A percentile compares a stretch with the other conserved stretches of the same genome.
These are phyloP conservation scores for Kluyveromyces aestuarii DNA, from an alignment of 805 yeast genomes.

Conservation along the genomic window DNA sequence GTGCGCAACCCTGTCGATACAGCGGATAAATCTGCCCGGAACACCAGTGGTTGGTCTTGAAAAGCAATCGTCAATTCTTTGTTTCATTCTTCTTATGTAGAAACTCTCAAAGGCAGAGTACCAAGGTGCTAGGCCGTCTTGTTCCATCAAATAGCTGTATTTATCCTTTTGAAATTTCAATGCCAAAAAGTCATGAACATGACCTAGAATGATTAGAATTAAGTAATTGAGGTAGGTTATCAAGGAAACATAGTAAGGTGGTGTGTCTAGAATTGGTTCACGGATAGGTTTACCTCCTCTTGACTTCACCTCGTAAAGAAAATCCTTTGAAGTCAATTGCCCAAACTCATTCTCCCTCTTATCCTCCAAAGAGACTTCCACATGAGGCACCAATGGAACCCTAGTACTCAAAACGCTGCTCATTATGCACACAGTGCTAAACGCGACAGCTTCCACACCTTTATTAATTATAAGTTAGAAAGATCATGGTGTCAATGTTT, in stretches of 20 bases:
- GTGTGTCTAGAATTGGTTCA: slow-evolving; percentile 66
- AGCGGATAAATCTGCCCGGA: slow-evolving; percentile 84
- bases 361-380: slow-evolving; percentile 28
- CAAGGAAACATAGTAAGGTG: slow-evolving; percentile 70
- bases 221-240: slow-evolving; percentile 82
- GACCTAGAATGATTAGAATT: slow-evolving; percentile 80
- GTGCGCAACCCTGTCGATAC: slow-evolving; percentile 68
- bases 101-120: slow-evolving; percentile 89
- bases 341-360: slow-evolving; percentile 66
- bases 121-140: slow-evolving; percentile 93
- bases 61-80: slow-evolving; percentile 88
- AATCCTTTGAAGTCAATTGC: slow-evolving; percentile 50
- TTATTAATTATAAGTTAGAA: too few relatives aligned
- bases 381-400: slow-evolving; percentile 31
- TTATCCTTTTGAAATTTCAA: slow-evolving; percentile 57
- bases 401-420: slow-evolving; percentile 10
- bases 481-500: too few relatives aligned
- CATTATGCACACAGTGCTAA: slow-evolving; percentile 1
- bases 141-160: slow-evolving; percentile 59
- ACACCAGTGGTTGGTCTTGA: slow-evolving; percentile 96
- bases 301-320: slow-evolving; percentile 52
- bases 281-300: slow-evolving; percentile 48
- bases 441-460: too few relatives aligned
- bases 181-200: slow-evolving; percentile 82
- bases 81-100: slow-evolving; percentile 85